Conservation (phyloP, 192 early-diverging fungal genomes). For the Gigaspora rosea region DNA sequence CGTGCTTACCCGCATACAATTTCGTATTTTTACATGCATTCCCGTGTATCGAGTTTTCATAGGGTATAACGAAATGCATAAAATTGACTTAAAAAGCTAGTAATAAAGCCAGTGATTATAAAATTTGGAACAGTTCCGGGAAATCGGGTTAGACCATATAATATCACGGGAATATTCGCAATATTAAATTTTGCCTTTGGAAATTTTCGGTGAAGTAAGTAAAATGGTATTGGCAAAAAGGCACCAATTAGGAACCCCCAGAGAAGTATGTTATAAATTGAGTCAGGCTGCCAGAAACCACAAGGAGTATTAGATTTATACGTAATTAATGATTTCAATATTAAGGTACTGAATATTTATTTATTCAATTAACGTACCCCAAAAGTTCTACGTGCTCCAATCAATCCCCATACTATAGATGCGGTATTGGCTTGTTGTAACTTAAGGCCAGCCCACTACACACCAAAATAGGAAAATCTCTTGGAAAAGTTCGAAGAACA, state of each 20-base stretch:
- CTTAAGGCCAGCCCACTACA: not conserved
- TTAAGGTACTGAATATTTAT: not conserved
- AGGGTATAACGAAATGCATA: slow-evolving; percentile 15
- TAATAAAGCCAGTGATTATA: not conserved
- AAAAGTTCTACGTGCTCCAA: slow-evolving; percentile 55
- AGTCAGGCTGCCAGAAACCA: not conserved
- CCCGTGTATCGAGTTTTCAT: too few relatives aligned
- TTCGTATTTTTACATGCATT: too few relatives aligned
- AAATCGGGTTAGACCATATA: not conserved
- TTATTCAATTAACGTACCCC: slow-evolving; percentile 22
- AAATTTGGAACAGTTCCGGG: slow-evolving; percentile 7
- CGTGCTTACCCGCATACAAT: too few relatives aligned
- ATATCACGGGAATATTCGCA: slow-evolving; percentile 19
- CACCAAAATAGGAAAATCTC: too few relatives aligned
- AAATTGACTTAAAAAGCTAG: slow-evolving; percentile 16
- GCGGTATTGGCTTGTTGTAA: slow-evolving; percentile 43
- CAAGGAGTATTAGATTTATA: not conserved
- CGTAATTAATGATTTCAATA: not conserved
- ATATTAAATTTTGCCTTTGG: slow-evolving; percentile 39
- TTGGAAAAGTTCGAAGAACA: not conserved
- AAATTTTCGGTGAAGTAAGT: slow-evolving; percentile 19
- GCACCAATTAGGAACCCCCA: slow-evolving; percentile 48
- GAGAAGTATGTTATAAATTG: slow-evolving; percentile 41
- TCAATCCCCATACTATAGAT: slow-evolving; percentile 63
- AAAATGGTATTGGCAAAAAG: slow-evolving; percentile 37